These are phyloP conservation scores for Rhodotorula graminis DNA, from an alignment of 768 basidiomycete genomes.

Conservation along the genomic window DNA sequence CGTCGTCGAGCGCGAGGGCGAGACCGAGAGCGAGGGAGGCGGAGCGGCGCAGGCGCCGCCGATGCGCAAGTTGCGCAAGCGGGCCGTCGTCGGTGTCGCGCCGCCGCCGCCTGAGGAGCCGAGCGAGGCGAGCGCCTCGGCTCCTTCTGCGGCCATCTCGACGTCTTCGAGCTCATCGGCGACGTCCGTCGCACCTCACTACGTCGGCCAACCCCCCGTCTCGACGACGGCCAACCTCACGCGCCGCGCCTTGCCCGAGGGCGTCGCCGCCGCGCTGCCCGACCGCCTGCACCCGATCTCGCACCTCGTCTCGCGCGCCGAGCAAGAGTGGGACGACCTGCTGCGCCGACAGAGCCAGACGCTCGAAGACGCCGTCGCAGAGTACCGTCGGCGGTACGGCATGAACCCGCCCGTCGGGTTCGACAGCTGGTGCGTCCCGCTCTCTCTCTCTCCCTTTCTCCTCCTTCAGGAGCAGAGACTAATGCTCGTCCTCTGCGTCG, in stretches of 20 bases:
- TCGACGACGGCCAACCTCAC: neutral
- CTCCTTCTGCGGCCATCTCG: no score
- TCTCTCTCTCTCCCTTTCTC: neutral
- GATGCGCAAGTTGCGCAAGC: neutral
- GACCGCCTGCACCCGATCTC: slow-evolving; percentile 51
- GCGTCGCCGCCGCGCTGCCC: neutral
- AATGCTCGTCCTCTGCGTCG: neutral
- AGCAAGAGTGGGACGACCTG: slow-evolving; percentile 52
- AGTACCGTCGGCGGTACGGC: slow-evolving; percentile 72
- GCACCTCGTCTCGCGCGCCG: slow-evolving; percentile 50
- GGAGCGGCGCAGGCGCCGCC: no score
- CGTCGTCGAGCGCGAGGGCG: neutral
- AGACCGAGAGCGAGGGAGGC: no score
- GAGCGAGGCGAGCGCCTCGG: no score
- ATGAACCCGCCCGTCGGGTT: slow-evolving; percentile 82
- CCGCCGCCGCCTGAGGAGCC: no score
- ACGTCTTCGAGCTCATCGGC: neutral
- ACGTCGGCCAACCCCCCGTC: no score
- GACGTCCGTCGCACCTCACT: no score
- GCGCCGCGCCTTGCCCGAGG: neutral
- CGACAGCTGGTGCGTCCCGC: slow-evolving; percentile 74
- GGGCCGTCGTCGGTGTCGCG: neutral
- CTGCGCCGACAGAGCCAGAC: slow-evolving; percentile 72
- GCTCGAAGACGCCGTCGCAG: slow-evolving; percentile 68
- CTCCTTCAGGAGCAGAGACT: neutral